phyloP scores from a whole-genome alignment of 495 filamentous ascomycete genomes.

The Neurospora pannonica region DNA sequence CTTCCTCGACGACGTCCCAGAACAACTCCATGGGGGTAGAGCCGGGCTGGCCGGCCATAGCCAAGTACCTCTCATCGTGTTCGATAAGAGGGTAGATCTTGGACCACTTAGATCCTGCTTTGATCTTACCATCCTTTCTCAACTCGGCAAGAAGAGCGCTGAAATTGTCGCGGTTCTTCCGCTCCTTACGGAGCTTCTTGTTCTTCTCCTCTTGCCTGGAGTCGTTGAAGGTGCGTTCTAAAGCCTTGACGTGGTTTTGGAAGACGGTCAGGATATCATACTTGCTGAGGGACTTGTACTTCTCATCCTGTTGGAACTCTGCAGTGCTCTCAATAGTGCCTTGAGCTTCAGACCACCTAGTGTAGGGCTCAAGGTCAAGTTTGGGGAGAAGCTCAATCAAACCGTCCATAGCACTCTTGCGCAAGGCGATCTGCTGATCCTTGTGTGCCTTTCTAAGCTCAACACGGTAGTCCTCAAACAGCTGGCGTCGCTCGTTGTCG shows the following conservation, averaged over 20 bases:
- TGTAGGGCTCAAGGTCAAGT: constrained; percentile 83
- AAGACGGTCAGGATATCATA: constrained; percentile 88
- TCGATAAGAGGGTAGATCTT: constrained; percentile 68
- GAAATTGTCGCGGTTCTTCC: constrained; percentile 77
- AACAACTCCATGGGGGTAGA: constrained; percentile 91
- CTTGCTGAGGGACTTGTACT: constrained; percentile 79
- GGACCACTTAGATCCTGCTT: constrained; percentile 84
- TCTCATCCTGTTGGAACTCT: constrained; percentile 73
- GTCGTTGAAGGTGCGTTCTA: constrained; percentile 87
- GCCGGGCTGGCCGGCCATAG: constrained; percentile 76
- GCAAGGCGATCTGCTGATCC: constrained; percentile 60
- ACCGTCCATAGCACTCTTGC: constrained; percentile 79
- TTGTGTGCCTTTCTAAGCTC: constrained; percentile 71
- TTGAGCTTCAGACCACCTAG: constrained; percentile 88
- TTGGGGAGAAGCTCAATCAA: constrained; percentile 73
- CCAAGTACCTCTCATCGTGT: constrained; percentile 73
- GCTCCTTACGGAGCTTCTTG: constrained; percentile 66
- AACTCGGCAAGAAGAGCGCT: constrained; percentile 63
- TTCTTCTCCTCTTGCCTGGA: constrained; percentile 78
- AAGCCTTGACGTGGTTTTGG: constrained; percentile 84
- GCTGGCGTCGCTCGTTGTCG: constrained; percentile 78
- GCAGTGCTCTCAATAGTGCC: constrained; percentile 69
- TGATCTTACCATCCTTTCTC: constrained; percentile 70
- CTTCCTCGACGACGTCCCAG: constrained; percentile 94
- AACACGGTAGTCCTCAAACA: constrained; percentile 89